Percentiles rank a stretch among this genome's conserved stretches.
These are phyloP conservation scores for Warburgia ugandensis DNA, from an alignment of 164 flowering plant genomes.

Conservation along the genomic window DNA sequence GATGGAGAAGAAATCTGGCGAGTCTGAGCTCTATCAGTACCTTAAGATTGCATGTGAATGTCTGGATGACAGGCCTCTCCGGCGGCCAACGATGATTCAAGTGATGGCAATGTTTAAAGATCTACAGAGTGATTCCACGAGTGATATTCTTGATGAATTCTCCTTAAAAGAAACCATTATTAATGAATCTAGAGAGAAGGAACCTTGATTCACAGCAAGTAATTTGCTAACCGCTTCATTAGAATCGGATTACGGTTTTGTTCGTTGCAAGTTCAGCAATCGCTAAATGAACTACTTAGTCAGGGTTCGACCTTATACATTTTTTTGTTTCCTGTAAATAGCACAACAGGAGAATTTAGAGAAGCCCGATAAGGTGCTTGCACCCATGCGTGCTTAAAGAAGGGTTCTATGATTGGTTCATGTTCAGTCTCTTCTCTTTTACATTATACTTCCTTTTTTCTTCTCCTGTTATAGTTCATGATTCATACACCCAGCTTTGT, in stretches of 20 bases:
- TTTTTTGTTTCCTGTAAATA: conserved; percentile 28
- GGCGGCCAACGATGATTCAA: conserved; percentile 92
- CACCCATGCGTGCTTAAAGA: conserved; percentile 2
- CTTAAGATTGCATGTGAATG: conserved; percentile 68
- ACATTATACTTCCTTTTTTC: not conserved
- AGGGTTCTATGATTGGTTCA: conserved; percentile 5
- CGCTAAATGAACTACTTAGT: not conserved
- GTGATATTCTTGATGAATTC: conserved; percentile 58
- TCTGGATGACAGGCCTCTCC: conserved; percentile 68
- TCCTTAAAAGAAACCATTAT: conserved; percentile 45
- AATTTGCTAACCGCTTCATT: not conserved
- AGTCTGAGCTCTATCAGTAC: conserved; percentile 57
- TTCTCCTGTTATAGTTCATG: not conserved
- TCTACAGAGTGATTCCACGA: conserved; percentile 60
- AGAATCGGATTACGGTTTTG: conserved; percentile 8
- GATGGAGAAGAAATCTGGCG: conserved; percentile 27
- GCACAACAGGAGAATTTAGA: conserved; percentile 1
- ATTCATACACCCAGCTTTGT: conserved; percentile 7
- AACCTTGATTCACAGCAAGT: conserved; percentile 6
- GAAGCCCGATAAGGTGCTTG: conserved; percentile 6
- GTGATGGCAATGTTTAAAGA: conserved; percentile 93
- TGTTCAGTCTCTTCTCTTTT: not conserved
- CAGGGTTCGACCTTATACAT: not conserved
- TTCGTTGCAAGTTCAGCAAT: not conserved
- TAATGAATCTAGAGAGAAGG: conserved; percentile 46